Conservation (phyloP, 2,329 filamentous ascomycete genomes). For the Aureobasidium sp. region DNA sequence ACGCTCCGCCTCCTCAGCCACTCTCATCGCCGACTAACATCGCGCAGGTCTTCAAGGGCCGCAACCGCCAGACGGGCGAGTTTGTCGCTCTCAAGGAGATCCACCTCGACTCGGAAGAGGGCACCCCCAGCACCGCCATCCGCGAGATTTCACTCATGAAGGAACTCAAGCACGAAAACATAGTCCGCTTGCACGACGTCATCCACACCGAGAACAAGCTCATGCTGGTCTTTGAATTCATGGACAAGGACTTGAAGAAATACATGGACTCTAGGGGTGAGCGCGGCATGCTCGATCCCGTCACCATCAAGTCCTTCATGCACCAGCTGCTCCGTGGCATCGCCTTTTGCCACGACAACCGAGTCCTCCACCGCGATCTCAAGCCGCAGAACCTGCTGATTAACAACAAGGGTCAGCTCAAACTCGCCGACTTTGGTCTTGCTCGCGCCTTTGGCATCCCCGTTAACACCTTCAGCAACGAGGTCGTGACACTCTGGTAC, state of each 20-base stretch:
- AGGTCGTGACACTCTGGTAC: conserved; percentile 97
- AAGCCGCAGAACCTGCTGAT: conserved; percentile 97
- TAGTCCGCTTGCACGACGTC: conserved; percentile 93
- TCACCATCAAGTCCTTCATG: conserved; percentile 98
- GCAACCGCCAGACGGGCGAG: conserved; percentile 93
- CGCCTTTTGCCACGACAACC: conserved; percentile 95
- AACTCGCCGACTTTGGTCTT: conserved; percentile 90
- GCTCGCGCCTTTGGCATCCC: conserved; percentile 93
- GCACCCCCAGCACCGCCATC: conserved; percentile 93
- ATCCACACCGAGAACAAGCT: conserved; percentile 99
- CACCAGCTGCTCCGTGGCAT: conserved; percentile 93
- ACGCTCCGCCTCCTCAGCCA: conserved; percentile 30
- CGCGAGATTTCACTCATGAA: conserved; percentile 99
- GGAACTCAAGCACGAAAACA: conserved; percentile 97
- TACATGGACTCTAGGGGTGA: conserved; percentile 96
- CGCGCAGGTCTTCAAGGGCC: conserved; percentile 87
- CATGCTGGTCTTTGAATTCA: conserved; percentile 98
- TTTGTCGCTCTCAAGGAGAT: conserved; percentile 97
- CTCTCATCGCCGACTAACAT: background rate
- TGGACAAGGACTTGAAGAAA: conserved; percentile 97
- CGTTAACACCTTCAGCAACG: conserved; percentile 96
- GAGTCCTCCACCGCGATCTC: conserved; percentile 88
- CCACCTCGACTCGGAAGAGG: conserved; percentile 96
- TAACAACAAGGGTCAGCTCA: conserved; percentile 82
- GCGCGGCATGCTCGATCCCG: conserved; percentile 77